These are phyloP conservation scores for Ottelia alismoides DNA, from an alignment of 106 monocot species.

Conservation along the genomic window DNA sequence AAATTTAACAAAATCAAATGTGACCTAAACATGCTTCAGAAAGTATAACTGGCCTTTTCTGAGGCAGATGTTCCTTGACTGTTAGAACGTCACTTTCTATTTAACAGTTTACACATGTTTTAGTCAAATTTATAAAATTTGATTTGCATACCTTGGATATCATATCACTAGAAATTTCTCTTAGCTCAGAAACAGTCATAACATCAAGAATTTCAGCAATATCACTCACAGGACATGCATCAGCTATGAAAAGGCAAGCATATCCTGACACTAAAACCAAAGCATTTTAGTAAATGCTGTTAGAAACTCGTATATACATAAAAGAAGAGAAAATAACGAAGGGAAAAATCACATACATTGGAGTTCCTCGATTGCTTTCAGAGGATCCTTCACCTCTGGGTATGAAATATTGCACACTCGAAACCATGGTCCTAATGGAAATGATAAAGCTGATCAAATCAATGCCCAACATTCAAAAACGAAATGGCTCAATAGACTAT, in stretches of 20 bases:
- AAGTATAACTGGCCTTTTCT: too few relatives aligned
- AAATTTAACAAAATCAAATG: background rate
- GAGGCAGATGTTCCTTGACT: too few relatives aligned
- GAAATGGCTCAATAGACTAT: background rate
- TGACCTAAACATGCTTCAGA: too few relatives aligned
- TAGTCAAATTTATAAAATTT: too few relatives aligned
- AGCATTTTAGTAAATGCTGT: background rate
- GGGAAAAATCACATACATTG: constrained; percentile 34
- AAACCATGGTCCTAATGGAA: constrained; percentile 82
- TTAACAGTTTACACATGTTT: too few relatives aligned
- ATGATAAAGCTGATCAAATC: background rate
- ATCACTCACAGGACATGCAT: constrained; percentile 20
- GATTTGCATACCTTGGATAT: constrained; percentile 10
- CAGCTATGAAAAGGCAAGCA: constrained; percentile 26
- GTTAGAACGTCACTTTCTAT: too few relatives aligned
- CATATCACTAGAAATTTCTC: constrained; percentile 27
- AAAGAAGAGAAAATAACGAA: background rate
- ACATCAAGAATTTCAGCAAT: constrained; percentile 55
- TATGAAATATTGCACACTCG: constrained; percentile 58
- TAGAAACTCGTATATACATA: background rate
- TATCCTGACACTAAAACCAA: constrained; percentile 53
- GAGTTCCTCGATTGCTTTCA: constrained; percentile 54
- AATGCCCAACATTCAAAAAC: background rate
- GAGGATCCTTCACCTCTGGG: constrained; percentile 52
- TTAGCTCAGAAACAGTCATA: constrained; percentile 55